Evolutionary conservation across 2,329 filamentous ascomycete genomes (phyloP).

Genomic region (Penicillium digitatum): DNA sequence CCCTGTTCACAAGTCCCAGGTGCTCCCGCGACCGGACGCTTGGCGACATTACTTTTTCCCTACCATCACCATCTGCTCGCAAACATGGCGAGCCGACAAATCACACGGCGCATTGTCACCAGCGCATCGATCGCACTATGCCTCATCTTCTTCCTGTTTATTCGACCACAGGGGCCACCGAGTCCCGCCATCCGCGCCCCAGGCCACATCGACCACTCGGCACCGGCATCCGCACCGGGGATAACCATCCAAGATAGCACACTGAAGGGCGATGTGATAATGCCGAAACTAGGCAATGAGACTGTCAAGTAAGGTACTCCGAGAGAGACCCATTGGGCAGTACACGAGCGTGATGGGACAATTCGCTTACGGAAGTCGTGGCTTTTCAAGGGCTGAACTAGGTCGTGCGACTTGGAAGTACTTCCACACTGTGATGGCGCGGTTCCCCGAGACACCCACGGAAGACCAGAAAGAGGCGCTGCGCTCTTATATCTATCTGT

Average conservation of each 20-base stretch:
- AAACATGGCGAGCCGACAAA: conserved; percentile 37
- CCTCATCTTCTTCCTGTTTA: conserved; percentile 38
- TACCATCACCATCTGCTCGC: background rate
- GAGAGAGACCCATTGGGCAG: background rate
- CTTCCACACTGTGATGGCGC: conserved; percentile 63
- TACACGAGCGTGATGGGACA: background rate
- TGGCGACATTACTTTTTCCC: conserved; percentile 2
- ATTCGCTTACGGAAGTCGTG: conserved; percentile 8
- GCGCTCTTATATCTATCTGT: conserved; percentile 59
- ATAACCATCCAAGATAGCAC: conserved; percentile 33
- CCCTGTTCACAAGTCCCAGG: background rate
- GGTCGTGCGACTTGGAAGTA: conserved; percentile 64
- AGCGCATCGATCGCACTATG: conserved; percentile 33
- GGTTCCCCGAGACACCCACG: conserved; percentile 61
- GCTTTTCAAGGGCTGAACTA: conserved; percentile 52
- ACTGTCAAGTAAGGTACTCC: conserved; percentile 43
- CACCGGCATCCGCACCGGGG: conserved; percentile 18
- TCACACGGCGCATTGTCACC: conserved; percentile 36
- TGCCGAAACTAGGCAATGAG: conserved; percentile 48
- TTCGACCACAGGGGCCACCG: conserved; percentile 36
- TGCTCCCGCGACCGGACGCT: background rate
- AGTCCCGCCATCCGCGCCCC: conserved; percentile 41
- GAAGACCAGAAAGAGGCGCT: conserved; percentile 58
- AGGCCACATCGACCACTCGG: conserved; percentile 37
- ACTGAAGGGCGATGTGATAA: conserved; percentile 44